phyloP scores from a whole-genome alignment of 164 flowering plant species.

The Tetrastigma voinierianum region DNA sequence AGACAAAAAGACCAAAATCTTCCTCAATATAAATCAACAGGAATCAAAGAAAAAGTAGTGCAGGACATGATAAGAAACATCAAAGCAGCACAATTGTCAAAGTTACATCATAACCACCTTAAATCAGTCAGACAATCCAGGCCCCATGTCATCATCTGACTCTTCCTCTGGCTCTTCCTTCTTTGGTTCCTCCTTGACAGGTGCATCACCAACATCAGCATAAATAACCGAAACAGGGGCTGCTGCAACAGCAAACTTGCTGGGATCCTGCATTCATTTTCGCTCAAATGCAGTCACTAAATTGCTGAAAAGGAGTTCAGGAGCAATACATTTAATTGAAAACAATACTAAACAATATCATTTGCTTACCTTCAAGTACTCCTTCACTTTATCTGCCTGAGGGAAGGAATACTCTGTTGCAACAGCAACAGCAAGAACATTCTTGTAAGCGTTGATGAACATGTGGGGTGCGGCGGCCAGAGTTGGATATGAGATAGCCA shows the following conservation, averaged over 20 bases:
- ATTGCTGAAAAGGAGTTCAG: background rate
- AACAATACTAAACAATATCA: background rate
- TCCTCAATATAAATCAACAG: no score
- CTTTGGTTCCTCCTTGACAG: constrained; percentile 50
- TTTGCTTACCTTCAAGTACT: constrained; percentile 40
- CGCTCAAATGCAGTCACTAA: background rate
- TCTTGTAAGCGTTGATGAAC: constrained; percentile 73
- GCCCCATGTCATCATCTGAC: constrained; percentile 63
- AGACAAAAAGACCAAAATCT: no score
- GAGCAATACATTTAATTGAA: background rate
- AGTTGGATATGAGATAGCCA: constrained; percentile 65
- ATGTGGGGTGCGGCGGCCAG: constrained; percentile 74
- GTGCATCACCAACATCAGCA: constrained; percentile 45
- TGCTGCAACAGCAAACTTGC: constrained; percentile 72
- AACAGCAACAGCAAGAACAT: constrained; percentile 54
- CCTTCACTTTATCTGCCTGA: constrained; percentile 65
- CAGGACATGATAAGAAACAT: no score
- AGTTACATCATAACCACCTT: background rate
- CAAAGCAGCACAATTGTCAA: background rate
- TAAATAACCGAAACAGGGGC: constrained; percentile 36
- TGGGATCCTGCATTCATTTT: constrained; percentile 52
- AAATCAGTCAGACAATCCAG: constrained; percentile 55
- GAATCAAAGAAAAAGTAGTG: no score
- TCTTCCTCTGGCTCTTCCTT: constrained; percentile 65
- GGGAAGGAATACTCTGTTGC: constrained; percentile 65